phyloP scores from a whole-genome alignment of 345 rosid genomes.

The Raphanus sativus region DNA sequence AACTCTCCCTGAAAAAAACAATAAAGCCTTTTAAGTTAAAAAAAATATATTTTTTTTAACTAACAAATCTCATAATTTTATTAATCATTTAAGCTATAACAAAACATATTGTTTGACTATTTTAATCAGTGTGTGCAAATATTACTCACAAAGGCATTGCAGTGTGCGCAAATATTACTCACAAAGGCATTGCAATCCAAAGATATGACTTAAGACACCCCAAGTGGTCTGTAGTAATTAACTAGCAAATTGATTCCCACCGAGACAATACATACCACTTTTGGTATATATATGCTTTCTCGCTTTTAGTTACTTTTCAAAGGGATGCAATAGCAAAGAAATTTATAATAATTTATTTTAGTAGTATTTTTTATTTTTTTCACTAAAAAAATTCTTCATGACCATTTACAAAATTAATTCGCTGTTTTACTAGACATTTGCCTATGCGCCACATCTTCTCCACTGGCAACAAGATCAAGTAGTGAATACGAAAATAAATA shows the following conservation, averaged over 20 bases:
- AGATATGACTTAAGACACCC: neutral
- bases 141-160: no score
- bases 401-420: neutral
- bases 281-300: conserved; percentile 6
- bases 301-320: neutral
- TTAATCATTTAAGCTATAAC: neutral
- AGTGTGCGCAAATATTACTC: no score
- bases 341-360: neutral
- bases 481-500: no score
- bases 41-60: neutral
- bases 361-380: neutral
- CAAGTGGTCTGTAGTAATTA: neutral
- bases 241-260: neutral
- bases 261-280: neutral
- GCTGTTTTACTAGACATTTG: no score
- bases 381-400: neutral
- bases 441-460: no score
- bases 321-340: neutral
- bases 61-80: neutral
- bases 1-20: neutral
- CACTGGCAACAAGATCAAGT: neutral
- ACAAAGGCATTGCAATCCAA: neutral
- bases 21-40: neutral
- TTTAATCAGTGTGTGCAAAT: neutral
- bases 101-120: neutral